phyloP scores from a whole-genome alignment of 441 rosid genomes.

The Erodium chrysanthum region DNA sequence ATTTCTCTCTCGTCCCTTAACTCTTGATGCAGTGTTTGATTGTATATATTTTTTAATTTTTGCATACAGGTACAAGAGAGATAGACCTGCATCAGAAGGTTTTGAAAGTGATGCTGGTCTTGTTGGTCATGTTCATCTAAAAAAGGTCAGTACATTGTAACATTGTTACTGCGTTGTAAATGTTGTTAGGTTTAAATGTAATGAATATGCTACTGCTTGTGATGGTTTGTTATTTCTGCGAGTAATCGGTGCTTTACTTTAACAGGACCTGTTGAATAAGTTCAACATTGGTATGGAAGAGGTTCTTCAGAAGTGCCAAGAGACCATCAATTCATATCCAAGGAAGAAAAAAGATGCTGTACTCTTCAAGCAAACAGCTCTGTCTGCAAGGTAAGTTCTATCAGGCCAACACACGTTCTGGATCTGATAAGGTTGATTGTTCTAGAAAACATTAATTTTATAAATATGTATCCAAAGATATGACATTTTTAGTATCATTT shows the following conservation, averaged over 20 bases:
- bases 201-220: background rate
- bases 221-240: conserved; percentile 16
- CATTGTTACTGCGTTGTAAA: conserved; percentile 17
- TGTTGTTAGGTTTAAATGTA: conserved; percentile 15
- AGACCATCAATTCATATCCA: conserved; percentile 34
- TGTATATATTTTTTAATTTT: conserved; percentile 16
- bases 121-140: conserved; percentile 72
- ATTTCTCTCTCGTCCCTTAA: background rate
- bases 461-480: too few relatives aligned
- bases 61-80: conserved; percentile 48
- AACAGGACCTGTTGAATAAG: conserved; percentile 53
- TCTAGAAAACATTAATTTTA: too few relatives aligned
- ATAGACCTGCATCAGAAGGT: conserved; percentile 31
- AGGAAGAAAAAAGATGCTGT: conserved; percentile 55
- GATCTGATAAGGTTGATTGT: background rate
- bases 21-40: conserved; percentile 6
- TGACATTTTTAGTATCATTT: background rate
- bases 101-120: conserved; percentile 47
- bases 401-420: background rate
- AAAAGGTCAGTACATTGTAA: conserved; percentile 45
- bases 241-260: conserved; percentile 20
- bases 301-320: conserved; percentile 61
- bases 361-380: conserved; percentile 35
- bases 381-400: conserved; percentile 54
- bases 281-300: conserved; percentile 47